Percentiles rank a stretch among this genome's conserved stretches.
phyloP scores from a whole-genome alignment of 805 yeast genomes.

The Komagataella populi region DNA sequence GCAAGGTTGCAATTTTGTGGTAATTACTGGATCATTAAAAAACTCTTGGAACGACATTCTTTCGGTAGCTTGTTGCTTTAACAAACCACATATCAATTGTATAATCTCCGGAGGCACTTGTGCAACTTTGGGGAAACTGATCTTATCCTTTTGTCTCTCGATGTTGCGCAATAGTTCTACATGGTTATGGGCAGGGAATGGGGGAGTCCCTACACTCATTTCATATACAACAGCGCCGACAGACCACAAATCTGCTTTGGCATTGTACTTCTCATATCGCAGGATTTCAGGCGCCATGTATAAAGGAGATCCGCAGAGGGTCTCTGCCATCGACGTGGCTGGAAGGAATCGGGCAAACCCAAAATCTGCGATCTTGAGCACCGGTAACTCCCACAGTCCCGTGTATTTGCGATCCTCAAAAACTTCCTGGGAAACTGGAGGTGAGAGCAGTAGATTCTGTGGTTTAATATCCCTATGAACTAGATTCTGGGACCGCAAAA shows the following conservation, averaged over 20 bases:
- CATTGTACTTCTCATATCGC: constrained; percentile 89
- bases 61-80: constrained; percentile 77
- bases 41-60: constrained; percentile 84
- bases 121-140: constrained; percentile 60
- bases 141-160: constrained; percentile 66
- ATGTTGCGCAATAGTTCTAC: constrained; percentile 80
- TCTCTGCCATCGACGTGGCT: constrained; percentile 87
- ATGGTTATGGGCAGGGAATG: constrained; percentile 88
- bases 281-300: constrained; percentile 98
- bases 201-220: constrained; percentile 94
- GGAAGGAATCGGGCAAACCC: constrained; percentile 96
- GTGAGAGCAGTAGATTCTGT: constrained; percentile 70
- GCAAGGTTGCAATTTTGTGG: constrained; percentile 27
- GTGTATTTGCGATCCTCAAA: constrained; percentile 46
- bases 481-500: constrained; percentile 68
- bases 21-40: constrained; percentile 59
- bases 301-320: constrained; percentile 92
- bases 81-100: constrained; percentile 56
- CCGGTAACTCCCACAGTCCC: constrained; percentile 83
- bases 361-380: constrained; percentile 89
- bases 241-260: constrained; percentile 96
- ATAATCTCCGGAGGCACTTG: constrained; percentile 54
- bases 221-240: constrained; percentile 95
- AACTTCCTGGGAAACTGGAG: constrained; percentile 59
- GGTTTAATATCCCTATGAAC: constrained; percentile 93